Evolutionary conservation across 208 protist genomes (phyloP).

Genomic region (Wallacemonas collosoma): DNA sequence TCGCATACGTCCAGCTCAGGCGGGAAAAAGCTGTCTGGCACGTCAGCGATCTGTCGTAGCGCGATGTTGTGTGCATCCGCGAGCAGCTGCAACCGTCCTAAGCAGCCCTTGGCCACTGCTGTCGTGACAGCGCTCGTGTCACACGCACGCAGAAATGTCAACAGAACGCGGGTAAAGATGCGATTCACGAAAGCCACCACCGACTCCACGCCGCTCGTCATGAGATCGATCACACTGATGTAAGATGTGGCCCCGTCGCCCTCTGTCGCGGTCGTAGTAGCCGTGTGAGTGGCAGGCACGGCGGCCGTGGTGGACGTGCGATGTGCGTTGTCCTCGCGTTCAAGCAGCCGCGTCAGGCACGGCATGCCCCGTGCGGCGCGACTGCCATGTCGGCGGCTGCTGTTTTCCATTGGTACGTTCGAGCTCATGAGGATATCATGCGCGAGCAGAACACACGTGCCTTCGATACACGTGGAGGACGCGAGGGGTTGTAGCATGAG

Average conservation of each 20-base stretch:
- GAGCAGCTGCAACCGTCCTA: constrained; percentile 49
- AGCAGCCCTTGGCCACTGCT: constrained; percentile 48
- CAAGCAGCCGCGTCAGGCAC: constrained; percentile 2
- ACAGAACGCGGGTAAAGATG: constrained; percentile 49
- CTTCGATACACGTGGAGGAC: constrained; percentile 11
- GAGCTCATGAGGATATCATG: constrained; percentile 18
- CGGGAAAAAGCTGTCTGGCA: constrained; percentile 4
- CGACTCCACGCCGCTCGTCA: constrained; percentile 35
- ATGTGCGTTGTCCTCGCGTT: neutral
- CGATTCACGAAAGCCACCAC: constrained; percentile 51
- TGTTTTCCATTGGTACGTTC: neutral
- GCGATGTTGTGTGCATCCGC: constrained; percentile 43
- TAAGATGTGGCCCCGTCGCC: too few relatives aligned
- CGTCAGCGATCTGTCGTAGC: constrained; percentile 26
- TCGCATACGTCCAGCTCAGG: neutral
- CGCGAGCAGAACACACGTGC: constrained; percentile 2
- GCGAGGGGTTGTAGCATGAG: constrained; percentile 34
- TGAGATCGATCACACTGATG: constrained; percentile 35
- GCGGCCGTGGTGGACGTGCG: neutral
- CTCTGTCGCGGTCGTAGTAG: neutral
- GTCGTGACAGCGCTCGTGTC: constrained; percentile 47
- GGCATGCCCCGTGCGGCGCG: neutral
- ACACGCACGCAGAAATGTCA: constrained; percentile 53
- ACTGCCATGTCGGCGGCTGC: too few relatives aligned
- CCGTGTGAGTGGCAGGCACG: neutral